Evolutionary conservation across 805 yeast genomes (phyloP).

Genomic region (Barnettozyma botsteinii): DNA sequence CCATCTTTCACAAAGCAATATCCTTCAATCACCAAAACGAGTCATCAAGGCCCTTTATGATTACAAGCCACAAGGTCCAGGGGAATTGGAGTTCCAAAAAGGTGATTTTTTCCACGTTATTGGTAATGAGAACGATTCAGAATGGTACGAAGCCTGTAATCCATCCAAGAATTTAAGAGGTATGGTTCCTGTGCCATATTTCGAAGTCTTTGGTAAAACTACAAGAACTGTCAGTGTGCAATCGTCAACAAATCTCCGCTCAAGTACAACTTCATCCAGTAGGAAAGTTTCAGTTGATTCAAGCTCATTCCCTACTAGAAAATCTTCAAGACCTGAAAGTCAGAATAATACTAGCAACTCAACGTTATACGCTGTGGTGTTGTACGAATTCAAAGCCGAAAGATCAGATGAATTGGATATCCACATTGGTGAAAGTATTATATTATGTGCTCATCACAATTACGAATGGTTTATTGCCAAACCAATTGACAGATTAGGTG

Average conservation of each 20-base stretch:
- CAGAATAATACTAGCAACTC: not conserved
- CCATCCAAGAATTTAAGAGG: slow-evolving; percentile 77
- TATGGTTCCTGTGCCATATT: slow-evolving; percentile 79
- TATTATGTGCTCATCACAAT: slow-evolving; percentile 93
- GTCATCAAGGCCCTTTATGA: slow-evolving; percentile 79
- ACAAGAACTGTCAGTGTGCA: slow-evolving; percentile 5
- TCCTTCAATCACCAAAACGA: slow-evolving; percentile 57
- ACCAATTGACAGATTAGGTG: slow-evolving; percentile 91
- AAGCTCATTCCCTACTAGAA: not conserved
- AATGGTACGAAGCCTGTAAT: slow-evolving; percentile 84
- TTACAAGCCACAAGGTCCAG: slow-evolving; percentile 73
- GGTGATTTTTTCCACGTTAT: slow-evolving; percentile 90
- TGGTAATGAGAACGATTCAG: slow-evolving; percentile 49
- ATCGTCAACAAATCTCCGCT: too few species aligned
- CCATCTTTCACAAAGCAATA: slow-evolving; percentile 17
- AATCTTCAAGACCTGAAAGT: slow-evolving; percentile 4
- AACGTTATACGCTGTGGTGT: slow-evolving; percentile 78
- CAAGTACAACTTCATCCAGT: slow-evolving; percentile 3
- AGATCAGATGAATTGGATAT: slow-evolving; percentile 80
- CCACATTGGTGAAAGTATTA: slow-evolving; percentile 78
- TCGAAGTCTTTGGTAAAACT: slow-evolving; percentile 69
- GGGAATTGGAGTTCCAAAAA: slow-evolving; percentile 68
- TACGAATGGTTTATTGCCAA: slow-evolving; percentile 98
- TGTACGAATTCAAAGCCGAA: slow-evolving; percentile 79
- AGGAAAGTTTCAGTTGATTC: slow-evolving; percentile 4